These are phyloP conservation scores for Cucumis hystrix DNA, from an alignment of 306 rosid species.

Conservation along the genomic window DNA sequence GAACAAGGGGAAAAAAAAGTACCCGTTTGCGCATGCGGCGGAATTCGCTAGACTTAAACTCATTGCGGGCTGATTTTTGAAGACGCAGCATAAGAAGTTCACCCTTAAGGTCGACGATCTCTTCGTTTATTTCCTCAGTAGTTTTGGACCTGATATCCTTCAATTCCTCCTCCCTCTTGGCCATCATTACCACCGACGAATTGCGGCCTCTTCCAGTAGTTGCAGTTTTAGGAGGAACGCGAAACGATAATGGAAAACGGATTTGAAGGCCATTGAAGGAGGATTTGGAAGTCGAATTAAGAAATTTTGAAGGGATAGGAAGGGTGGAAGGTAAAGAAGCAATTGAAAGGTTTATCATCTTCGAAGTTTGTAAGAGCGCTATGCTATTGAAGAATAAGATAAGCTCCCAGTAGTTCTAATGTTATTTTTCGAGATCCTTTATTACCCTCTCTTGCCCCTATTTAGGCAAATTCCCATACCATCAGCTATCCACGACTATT, in stretches of 20 bases:
- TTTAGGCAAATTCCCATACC: no score
- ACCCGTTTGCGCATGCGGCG: conserved; percentile 83
- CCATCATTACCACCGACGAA: conserved; percentile 62
- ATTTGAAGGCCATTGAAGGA: conserved; percentile 32
- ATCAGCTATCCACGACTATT: no score
- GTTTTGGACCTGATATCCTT: conserved; percentile 55
- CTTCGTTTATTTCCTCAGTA: conserved; percentile 68
- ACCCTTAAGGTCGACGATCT: conserved; percentile 78
- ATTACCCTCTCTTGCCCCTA: no score
- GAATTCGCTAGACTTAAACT: conserved; percentile 80
- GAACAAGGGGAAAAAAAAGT: background rate
- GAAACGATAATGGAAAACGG: conserved; percentile 22
- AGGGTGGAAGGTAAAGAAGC: conserved; percentile 30
- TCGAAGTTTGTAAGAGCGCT: background rate
- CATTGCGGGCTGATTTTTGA: conserved; percentile 66
- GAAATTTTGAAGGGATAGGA: conserved; percentile 17
- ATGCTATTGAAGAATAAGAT: background rate
- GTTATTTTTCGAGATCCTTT: background rate
- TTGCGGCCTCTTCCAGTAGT: conserved; percentile 12
- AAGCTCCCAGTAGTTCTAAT: background rate
- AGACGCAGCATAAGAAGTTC: conserved; percentile 88
- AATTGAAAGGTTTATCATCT: conserved; percentile 25
- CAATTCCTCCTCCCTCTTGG: conserved; percentile 63
- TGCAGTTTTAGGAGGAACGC: conserved; percentile 11
- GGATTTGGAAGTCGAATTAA: conserved; percentile 18